phyloP scores from a whole-genome alignment of 768 basidiomycete species.

The Leucogyrophana mollusca region DNA sequence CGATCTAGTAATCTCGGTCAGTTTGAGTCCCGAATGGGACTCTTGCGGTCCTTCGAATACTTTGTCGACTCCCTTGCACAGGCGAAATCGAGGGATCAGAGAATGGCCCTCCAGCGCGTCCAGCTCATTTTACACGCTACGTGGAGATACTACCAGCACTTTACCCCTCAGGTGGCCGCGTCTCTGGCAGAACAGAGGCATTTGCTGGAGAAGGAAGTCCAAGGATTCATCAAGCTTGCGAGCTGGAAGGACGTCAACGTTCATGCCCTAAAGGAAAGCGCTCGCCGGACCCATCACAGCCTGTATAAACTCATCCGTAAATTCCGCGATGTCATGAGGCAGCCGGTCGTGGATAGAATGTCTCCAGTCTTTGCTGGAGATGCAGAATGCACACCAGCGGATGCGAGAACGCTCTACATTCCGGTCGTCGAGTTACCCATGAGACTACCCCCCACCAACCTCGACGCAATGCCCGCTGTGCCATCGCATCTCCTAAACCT shows the following conservation, averaged over 20 bases:
- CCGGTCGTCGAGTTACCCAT: background rate
- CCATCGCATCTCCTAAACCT: constrained; percentile 48
- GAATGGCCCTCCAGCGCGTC: constrained; percentile 45
- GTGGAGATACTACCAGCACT: constrained; percentile 62
- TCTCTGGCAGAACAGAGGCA: constrained; percentile 57
- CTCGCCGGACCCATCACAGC: constrained; percentile 85
- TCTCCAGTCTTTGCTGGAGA: constrained; percentile 34
- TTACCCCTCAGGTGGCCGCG: constrained; percentile 42
- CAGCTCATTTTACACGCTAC: constrained; percentile 60
- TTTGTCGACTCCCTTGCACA: constrained; percentile 42
- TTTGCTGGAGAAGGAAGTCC: constrained; percentile 75
- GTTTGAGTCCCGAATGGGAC: constrained; percentile 62
- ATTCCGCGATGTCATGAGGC: constrained; percentile 85
- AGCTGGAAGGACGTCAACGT: constrained; percentile 99
- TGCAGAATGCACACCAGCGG: no score
- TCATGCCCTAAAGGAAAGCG: constrained; percentile 88
- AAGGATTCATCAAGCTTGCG: constrained; percentile 86
- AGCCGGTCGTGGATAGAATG: constrained; percentile 54
- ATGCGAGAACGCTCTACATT: constrained; percentile 10
- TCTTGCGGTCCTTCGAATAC: constrained; percentile 66
- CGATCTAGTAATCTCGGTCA: constrained; percentile 79
- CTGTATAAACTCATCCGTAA: constrained; percentile 89
- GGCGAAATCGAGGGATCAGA: constrained; percentile 27
- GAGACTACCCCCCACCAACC: constrained; percentile 11
- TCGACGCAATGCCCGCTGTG: constrained; percentile 6